Evolutionary conservation across 148 eudicot genomes (phyloP).

Genomic region (Dianthus caryophyllus): DNA sequence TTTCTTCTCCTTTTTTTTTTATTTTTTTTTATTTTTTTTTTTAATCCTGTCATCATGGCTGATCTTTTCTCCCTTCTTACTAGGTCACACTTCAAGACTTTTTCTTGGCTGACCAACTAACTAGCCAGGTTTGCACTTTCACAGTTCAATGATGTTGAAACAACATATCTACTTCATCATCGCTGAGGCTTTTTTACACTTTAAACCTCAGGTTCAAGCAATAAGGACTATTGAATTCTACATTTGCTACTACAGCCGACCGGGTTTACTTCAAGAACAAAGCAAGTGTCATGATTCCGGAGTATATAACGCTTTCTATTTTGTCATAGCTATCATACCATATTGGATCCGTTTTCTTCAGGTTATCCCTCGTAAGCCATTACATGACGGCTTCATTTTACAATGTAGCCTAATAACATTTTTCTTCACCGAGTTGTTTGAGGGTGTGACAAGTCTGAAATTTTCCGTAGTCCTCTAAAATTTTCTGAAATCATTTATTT

Average conservation of each 20-base stretch:
- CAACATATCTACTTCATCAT: neutral
- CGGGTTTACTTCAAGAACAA: constrained; percentile 27
- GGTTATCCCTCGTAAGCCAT: constrained; percentile 31
- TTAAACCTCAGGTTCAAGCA: constrained; percentile 35
- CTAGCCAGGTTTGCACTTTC: constrained; percentile 48
- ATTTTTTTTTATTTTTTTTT: neutral
- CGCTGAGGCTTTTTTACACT: neutral
- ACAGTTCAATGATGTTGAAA: neutral
- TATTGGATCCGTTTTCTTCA: constrained; percentile 83
- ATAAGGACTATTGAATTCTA: constrained; percentile 53
- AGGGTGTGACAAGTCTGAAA: too few species aligned
- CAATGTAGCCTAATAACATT: neutral
- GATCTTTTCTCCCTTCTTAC: constrained; percentile 4
- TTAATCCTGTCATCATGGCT: too few species aligned
- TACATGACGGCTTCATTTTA: neutral
- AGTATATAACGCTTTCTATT: constrained; percentile 60
- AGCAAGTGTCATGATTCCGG: constrained; percentile 45
- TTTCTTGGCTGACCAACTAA: constrained; percentile 62
- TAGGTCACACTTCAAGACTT: constrained; percentile 60
- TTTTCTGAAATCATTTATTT: too few species aligned
- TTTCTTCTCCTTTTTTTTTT: neutral
- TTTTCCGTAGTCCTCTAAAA: too few species aligned
- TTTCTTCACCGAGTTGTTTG: too few species aligned
- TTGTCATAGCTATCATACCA: constrained; percentile 62
- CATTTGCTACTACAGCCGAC: constrained; percentile 41